Conservation (phyloP, 805 yeast species). For the Starmera pachycereana region DNA sequence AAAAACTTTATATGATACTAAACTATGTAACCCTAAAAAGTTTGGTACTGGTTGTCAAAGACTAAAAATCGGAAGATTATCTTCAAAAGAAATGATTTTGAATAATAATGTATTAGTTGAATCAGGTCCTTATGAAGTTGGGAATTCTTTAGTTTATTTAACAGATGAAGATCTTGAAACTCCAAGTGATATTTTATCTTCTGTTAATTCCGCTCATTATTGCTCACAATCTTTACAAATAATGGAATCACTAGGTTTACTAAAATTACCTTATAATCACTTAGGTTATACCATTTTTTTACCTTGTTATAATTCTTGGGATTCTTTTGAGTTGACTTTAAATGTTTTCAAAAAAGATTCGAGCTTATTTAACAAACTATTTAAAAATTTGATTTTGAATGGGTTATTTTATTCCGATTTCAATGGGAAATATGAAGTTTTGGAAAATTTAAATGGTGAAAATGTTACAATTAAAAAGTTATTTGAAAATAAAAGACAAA, state of each 20-base stretch:
- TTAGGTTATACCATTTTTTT: conserved; percentile 67
- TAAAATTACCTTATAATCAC: conserved; percentile 41
- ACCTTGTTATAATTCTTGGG: conserved; percentile 76
- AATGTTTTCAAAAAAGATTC: conserved; percentile 46
- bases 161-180: conserved; percentile 48
- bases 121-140: conserved; percentile 37
- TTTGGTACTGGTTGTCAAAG: conserved; percentile 60
- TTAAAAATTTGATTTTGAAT: conserved; percentile 51
- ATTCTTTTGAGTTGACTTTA: conserved; percentile 43
- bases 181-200: conserved; percentile 55
- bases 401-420: conserved; percentile 61
- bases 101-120: conserved; percentile 48
- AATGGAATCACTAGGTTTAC: conserved; percentile 40
- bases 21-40: conserved; percentile 42
- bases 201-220: conserved; percentile 52
- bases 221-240: conserved; percentile 59
- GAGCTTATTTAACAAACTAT: conserved; percentile 36
- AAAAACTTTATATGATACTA: conserved; percentile 34
- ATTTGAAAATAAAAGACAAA: neutral
- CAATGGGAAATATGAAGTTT: conserved; percentile 17
- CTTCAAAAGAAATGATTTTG: conserved; percentile 25
- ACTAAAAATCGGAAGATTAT: conserved; percentile 32
- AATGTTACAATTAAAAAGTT: conserved; percentile 9
- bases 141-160: conserved; percentile 57
- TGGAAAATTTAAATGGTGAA: conserved; percentile 23